Evolutionary conservation across 2,329 filamentous ascomycete genomes (phyloP).

Genomic region (Ascocoryne sarcoides): DNA sequence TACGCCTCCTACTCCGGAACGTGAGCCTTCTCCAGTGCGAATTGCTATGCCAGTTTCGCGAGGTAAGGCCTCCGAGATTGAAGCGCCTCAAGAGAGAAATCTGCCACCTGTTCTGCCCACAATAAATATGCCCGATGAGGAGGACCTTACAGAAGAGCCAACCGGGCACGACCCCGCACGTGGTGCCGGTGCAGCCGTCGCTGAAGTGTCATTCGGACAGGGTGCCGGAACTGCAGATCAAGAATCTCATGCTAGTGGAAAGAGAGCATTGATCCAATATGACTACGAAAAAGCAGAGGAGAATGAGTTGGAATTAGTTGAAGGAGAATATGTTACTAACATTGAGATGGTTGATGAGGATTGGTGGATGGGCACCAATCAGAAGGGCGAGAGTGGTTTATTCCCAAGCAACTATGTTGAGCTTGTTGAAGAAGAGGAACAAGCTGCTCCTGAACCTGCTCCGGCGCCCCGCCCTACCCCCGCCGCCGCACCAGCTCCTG

Average conservation of each 20-base stretch:
- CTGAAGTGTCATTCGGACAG: conserved; percentile 32
- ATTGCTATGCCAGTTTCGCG: conserved; percentile 79
- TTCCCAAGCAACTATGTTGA: conserved; percentile 99
- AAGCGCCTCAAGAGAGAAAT: conserved; percentile 41
- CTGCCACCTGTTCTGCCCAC: conserved; percentile 53
- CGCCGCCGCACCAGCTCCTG: conserved; percentile 27
- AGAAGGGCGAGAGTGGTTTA: conserved; percentile 72
- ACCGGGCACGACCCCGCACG: conserved; percentile 51
- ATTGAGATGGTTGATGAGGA: conserved; percentile 98
- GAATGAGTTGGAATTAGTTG: conserved; percentile 85
- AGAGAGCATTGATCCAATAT: conserved; percentile 74
- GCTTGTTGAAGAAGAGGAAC: conserved; percentile 55
- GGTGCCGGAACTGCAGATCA: background rate
- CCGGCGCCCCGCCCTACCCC: conserved; percentile 33
- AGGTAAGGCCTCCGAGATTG: conserved; percentile 41
- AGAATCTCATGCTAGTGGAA: conserved; percentile 45
- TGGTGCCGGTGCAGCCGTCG: conserved; percentile 47
- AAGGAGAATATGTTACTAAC: conserved; percentile 80
- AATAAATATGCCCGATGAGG: conserved; percentile 52
- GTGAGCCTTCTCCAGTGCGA: conserved; percentile 67
- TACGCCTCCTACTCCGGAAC: conserved; percentile 37
- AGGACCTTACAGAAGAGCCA: conserved; percentile 57
- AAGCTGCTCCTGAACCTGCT: conserved; percentile 19
- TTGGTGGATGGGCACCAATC: conserved; percentile 97
- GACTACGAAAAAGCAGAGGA: conserved; percentile 98